A percentile compares a stretch with the other conserved stretches of the same genome.
phyloP scores from a whole-genome alignment of 306 rosid genomes.

The Delonix regia region DNA sequence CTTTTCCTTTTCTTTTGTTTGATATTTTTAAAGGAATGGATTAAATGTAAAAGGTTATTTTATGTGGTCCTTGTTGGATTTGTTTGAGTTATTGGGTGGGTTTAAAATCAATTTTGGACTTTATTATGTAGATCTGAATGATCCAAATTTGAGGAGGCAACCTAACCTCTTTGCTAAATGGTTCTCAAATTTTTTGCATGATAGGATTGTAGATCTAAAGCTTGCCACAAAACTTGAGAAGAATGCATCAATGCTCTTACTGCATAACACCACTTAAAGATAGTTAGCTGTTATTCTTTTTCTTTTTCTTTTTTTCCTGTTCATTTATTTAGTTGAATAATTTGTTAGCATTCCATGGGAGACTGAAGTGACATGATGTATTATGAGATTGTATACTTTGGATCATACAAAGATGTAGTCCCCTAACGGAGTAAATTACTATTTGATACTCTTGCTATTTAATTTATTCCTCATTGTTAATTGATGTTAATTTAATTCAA shows the following conservation, averaged over 20 bases:
- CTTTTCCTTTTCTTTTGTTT: background rate
- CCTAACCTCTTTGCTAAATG: conserved; percentile 40
- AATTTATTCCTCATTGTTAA: no score
- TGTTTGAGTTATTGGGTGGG: conserved; percentile 22
- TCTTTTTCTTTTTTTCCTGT: no score
- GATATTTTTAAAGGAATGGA: conserved; percentile 30
- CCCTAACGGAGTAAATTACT: no score
- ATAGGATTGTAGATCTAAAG: background rate
- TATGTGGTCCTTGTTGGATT: conserved; percentile 35
- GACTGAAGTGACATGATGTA: no score
- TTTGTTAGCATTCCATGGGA: no score
- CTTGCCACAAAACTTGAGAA: background rate
- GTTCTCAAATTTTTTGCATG: conserved; percentile 28
- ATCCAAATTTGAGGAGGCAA: conserved; percentile 26
- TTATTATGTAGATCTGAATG: conserved; percentile 23
- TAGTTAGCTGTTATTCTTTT: no score
- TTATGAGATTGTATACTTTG: no score
- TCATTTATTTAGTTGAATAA: no score
- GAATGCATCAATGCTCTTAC: background rate
- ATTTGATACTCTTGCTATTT: no score
- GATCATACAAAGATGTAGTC: no score
- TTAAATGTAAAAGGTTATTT: conserved; percentile 32
- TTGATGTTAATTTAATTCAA: no score
- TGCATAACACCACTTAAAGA: background rate
- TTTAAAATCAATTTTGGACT: conserved; percentile 25